phyloP scores from a whole-genome alignment of 2,329 filamentous ascomycete genomes.

The Beauveria sp. region DNA sequence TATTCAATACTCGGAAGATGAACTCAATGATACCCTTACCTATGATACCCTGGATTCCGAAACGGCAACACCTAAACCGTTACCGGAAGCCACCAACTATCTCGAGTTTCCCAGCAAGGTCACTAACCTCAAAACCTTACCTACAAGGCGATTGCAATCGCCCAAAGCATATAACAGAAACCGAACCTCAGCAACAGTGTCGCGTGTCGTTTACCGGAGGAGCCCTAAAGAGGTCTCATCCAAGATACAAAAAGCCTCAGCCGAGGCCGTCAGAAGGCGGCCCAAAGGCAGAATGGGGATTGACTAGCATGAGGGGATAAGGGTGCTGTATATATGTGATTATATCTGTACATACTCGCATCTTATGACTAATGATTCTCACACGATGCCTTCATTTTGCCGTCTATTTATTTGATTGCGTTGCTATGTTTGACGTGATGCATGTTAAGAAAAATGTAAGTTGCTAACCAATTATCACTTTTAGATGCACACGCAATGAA shows the following conservation, averaged over 20 bases:
- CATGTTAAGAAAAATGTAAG: background rate
- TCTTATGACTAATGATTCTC: slow-evolving; percentile 27
- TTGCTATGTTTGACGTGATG: background rate
- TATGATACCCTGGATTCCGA: slow-evolving; percentile 33
- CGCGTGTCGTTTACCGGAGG: slow-evolving; percentile 28
- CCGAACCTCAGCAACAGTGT: slow-evolving; percentile 20
- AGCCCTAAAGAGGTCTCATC: slow-evolving; percentile 39
- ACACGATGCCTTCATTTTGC: slow-evolving; percentile 6
- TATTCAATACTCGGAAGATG: slow-evolving; percentile 32
- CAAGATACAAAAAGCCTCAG: slow-evolving; percentile 40
- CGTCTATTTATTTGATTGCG: background rate
- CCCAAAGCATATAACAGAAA: slow-evolving; percentile 25
- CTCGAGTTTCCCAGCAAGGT: slow-evolving; percentile 29
- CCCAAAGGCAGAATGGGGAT: slow-evolving; percentile 33
- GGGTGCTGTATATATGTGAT: slow-evolving; percentile 33
- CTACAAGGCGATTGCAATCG: slow-evolving; percentile 28
- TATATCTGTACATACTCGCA: slow-evolving; percentile 31
- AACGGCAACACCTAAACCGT: slow-evolving; percentile 36
- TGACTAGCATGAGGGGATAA: slow-evolving; percentile 29
- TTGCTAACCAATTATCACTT: background rate
- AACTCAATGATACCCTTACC: slow-evolving; percentile 25
- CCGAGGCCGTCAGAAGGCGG: slow-evolving; percentile 34
- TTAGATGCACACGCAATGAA: background rate
- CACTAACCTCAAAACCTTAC: slow-evolving; percentile 21
- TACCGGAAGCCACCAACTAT: slow-evolving; percentile 27